These are phyloP conservation scores for Tetrahymena elliotti DNA, from an alignment of 73 alveolate genomes.

Conservation along the genomic window DNA sequence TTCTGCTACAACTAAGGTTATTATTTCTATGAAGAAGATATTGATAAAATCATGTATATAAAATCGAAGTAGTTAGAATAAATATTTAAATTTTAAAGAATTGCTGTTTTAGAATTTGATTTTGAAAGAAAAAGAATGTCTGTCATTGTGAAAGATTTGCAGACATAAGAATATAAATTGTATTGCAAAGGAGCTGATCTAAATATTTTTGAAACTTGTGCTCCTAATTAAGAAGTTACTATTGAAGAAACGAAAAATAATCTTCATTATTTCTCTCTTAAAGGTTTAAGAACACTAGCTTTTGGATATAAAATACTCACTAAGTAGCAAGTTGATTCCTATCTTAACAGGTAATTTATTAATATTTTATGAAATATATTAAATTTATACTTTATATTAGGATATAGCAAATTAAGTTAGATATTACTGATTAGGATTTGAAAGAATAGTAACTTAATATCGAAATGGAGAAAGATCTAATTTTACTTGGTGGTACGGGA, in stretches of 20 bases:
- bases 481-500: conserved; percentile 67
- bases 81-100: background rate
- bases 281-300: conserved; percentile 51
- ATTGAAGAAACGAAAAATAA: background rate
- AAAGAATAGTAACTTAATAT: conserved; percentile 42
- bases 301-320: conserved; percentile 19
- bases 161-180: background rate
- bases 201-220: conserved; percentile 25
- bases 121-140: conserved; percentile 88
- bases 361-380: background rate
- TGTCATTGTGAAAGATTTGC: conserved; percentile 47
- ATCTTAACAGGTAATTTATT: background rate
- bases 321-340: conserved; percentile 4
- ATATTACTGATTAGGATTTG: conserved; percentile 11
- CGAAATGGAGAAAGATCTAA: conserved; percentile 59
- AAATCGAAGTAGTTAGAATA: background rate
- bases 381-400: background rate
- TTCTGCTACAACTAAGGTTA: conserved; percentile 52
- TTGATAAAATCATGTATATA: background rate
- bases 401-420: background rate
- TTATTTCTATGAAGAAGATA: conserved; percentile 25
- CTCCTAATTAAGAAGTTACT: background rate
- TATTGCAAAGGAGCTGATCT: conserved; percentile 74
- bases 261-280: conserved; percentile 17
- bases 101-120: conserved; percentile 51